Base-by-base conservation (phyloP, 2,329 filamentous ascomycete species). In the Fusarium sp. region DNA sequence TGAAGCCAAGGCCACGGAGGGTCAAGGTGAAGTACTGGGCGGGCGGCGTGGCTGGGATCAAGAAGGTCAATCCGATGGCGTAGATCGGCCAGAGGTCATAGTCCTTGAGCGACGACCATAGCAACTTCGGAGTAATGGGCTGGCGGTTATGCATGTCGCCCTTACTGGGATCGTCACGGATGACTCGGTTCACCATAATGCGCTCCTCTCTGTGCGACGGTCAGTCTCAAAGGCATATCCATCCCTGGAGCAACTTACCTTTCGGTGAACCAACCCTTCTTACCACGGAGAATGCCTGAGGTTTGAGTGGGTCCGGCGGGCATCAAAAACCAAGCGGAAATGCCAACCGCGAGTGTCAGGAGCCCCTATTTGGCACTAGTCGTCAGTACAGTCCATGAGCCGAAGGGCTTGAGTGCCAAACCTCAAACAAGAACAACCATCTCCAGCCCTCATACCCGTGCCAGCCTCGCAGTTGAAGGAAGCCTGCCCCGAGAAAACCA, bases 121-220 rank as follows among this genome's bases (percentile, higher is more conserved):
- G 20, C 0, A 41, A 7, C 51, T 41, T 55, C 4, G 51, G 35
- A 28, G 35, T 55, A 2, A 55, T 55, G 1, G 35, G 51, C 0
- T 55, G 51, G 3, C 51, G 51, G 26, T 55, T 55, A 41, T 55
- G 35, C 51, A 55, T 55, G 20, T 55, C 51, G 24, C 51, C 51
- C 15, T 55, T 55, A 11, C 51, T 55, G 14, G 35, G 51, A 18
- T 55, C 51, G 3, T 55, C 51, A 11, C 51, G 35, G 26, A 55
- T 55, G 5, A 55, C 51, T 28, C 51, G 20, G 20, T 55, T 41
- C 8, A 55, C 51, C 51, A 55, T 41, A 10, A 55, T 55, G 1
- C 51, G 51, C 6, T 55, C 35, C 6, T 55, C 51, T 10, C 51
- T 55, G 24, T 6, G 18, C 10, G 1, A 2, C 0, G 11, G 26